Evolutionary conservation across 495 filamentous ascomycete genomes (phyloP).

Genomic region (Pyronema omphalodes): DNA sequence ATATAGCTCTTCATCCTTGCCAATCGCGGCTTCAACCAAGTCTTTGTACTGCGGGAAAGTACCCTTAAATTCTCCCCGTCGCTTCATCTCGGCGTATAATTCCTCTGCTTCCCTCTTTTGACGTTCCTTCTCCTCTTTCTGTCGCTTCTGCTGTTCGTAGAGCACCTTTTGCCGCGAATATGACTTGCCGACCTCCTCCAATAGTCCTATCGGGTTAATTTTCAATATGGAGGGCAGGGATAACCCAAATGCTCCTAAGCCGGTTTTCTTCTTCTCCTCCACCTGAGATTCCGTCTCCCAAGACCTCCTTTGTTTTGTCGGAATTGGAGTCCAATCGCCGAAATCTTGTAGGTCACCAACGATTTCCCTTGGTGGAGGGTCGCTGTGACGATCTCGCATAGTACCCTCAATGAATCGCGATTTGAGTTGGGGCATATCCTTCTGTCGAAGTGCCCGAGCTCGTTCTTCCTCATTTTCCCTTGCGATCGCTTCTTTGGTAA

Average conservation of each 20-base stretch:
- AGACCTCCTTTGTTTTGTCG: conserved; percentile 3
- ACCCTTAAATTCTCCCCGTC: conserved; percentile 1
- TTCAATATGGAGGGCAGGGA: conserved; percentile 6
- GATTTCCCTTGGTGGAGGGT: conserved; percentile 17
- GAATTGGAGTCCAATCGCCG: conserved; percentile 8
- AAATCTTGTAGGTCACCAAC: conserved; percentile 7
- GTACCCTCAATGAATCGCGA: conserved; percentile 23
- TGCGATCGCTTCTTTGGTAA: conserved; percentile 4
- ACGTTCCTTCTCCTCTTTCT: conserved; percentile 17
- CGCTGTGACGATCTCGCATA: conserved; percentile 20
- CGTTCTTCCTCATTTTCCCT: conserved; percentile 15
- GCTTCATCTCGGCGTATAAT: conserved; percentile 3
- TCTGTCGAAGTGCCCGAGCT: conserved; percentile 16
- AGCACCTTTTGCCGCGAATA: conserved; percentile 18
- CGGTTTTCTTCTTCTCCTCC: not conserved
- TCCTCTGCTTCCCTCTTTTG: conserved; percentile 14
- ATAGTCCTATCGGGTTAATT: conserved; percentile 18
- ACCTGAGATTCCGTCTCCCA: not conserved
- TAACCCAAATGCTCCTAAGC: conserved; percentile 7
- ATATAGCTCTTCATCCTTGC: not conserved
- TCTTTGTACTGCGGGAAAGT: not conserved
- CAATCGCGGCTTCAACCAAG: not conserved
- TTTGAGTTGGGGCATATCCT: conserved; percentile 1
- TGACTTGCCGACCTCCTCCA: conserved; percentile 16
- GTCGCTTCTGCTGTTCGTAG: conserved; percentile 14